These are phyloP conservation scores for Dryadomyces sulphureus DNA, from an alignment of 2,329 filamentous ascomycete species.

Conservation along the genomic window DNA sequence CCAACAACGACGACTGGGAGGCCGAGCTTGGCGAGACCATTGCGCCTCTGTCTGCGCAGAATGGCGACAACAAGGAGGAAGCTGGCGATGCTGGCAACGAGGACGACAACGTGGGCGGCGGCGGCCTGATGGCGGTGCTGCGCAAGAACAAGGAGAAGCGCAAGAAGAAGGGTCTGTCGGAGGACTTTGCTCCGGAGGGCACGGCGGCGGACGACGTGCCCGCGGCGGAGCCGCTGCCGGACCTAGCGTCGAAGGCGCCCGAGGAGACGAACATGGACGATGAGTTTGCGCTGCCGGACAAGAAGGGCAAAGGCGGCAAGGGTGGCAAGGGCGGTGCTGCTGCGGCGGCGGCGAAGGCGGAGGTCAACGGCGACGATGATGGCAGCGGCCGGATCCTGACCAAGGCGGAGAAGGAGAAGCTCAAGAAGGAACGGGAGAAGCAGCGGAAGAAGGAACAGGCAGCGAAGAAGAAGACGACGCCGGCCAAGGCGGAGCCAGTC, in stretches of 20 bases:
- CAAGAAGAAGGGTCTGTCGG: slow-evolving; percentile 70
- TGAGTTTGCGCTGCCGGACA: slow-evolving; percentile 70
- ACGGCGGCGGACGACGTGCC: slow-evolving; percentile 19
- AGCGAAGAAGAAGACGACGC: slow-evolving; percentile 64
- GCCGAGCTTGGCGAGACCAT: slow-evolving; percentile 72
- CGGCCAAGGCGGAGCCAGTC: slow-evolving; percentile 32
- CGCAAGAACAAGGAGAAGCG: slow-evolving; percentile 74
- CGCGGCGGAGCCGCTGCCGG: slow-evolving; percentile 24
- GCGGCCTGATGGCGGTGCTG: slow-evolving; percentile 65
- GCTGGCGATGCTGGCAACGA: slow-evolving; percentile 37
- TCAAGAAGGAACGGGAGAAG: slow-evolving; percentile 98
- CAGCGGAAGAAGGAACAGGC: slow-evolving; percentile 97
- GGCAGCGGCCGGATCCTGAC: slow-evolving; percentile 62
- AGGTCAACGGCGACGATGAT: slow-evolving; percentile 34
- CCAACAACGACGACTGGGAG: slow-evolving; percentile 94
- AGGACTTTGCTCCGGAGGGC: slow-evolving; percentile 63
- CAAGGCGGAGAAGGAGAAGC: slow-evolving; percentile 96
- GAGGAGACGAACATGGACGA: slow-evolving; percentile 72
- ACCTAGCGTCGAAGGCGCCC: slow-evolving; percentile 54
- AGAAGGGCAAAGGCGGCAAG: slow-evolving; percentile 25
- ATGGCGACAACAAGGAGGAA: slow-evolving; percentile 24
- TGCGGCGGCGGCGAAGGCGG: slow-evolving; percentile 25
- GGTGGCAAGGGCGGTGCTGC: slow-evolving; percentile 19
- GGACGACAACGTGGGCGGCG: slow-evolving; percentile 34
- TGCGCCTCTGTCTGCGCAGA: slow-evolving; percentile 41